Conservation (phyloP, 2,329 filamentous ascomycete species). For the Colletotrichum abscissum region DNA sequence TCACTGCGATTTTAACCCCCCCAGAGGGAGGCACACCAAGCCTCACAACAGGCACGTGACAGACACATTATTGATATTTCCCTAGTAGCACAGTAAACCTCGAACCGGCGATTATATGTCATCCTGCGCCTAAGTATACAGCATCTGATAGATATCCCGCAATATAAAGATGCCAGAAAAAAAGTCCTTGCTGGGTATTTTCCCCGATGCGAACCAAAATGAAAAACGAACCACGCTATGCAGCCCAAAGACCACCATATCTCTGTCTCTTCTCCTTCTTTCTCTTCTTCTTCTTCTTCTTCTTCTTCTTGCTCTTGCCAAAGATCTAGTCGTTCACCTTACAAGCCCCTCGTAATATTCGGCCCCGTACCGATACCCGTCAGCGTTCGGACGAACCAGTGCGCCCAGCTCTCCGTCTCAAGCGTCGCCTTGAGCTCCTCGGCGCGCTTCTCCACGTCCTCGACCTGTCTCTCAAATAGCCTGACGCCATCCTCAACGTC, state of each 20-base stretch:
- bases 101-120: neutral
- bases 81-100: neutral
- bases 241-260: conserved; percentile 12
- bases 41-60: neutral
- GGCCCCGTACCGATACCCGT: conserved; percentile 71
- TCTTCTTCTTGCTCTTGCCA: no score
- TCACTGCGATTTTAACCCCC: neutral
- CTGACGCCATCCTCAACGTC: conserved; percentile 87
- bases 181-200: conserved; percentile 25
- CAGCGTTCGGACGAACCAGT: conserved; percentile 72
- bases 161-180: conserved; percentile 9
- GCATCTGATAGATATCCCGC: neutral
- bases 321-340: neutral
- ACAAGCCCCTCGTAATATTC: conserved; percentile 57
- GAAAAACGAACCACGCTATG: conserved; percentile 29
- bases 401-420: conserved; percentile 72
- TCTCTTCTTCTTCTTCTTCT: neutral
- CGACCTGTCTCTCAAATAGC: conserved; percentile 83
- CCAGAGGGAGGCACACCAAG: neutral
- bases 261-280: neutral
- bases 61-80: neutral
- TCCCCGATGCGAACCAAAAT: conserved; percentile 6
- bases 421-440: conserved; percentile 72
- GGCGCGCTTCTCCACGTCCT: conserved; percentile 74
- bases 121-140: neutral